phyloP scores from a whole-genome alignment of 2,329 filamentous ascomycete genomes.

The Fusarium sp. region DNA sequence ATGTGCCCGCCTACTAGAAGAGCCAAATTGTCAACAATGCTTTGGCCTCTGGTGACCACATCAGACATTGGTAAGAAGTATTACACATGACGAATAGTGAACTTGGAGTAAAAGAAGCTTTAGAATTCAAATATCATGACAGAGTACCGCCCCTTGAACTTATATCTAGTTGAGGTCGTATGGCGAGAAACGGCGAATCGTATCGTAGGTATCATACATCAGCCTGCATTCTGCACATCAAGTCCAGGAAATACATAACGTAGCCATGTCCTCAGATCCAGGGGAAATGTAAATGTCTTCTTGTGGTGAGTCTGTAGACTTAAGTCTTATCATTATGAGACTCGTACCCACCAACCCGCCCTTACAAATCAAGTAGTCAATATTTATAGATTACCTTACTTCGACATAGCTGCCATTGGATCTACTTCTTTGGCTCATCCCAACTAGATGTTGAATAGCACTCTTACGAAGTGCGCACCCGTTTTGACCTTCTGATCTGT shows the following conservation, averaged over 20 bases:
- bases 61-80: not conserved
- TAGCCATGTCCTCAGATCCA: not conserved
- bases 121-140: not conserved
- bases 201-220: not conserved
- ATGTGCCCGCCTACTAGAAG: slow-evolving; percentile 20
- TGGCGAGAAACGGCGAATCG: not conserved
- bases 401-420: not conserved
- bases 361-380: not conserved
- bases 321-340: not conserved
- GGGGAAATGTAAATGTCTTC: no score
- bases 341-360: not conserved
- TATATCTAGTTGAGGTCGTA: not conserved
- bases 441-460: not conserved
- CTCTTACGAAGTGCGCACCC: slow-evolving; percentile 38
- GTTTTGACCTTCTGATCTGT: slow-evolving; percentile 39
- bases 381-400: not conserved
- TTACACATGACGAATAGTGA: not conserved
- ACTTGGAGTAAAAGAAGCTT: not conserved
- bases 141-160: not conserved
- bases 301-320: not conserved
- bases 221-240: not conserved
- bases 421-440: not conserved
- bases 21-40: slow-evolving; percentile 13
- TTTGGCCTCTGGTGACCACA: not conserved
- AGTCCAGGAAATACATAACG: not conserved